A percentile compares a stretch with the other conserved stretches of the same genome.
phyloP scores from a whole-genome alignment of 495 filamentous ascomycete species.

The Hypoxylon subgilvum region DNA sequence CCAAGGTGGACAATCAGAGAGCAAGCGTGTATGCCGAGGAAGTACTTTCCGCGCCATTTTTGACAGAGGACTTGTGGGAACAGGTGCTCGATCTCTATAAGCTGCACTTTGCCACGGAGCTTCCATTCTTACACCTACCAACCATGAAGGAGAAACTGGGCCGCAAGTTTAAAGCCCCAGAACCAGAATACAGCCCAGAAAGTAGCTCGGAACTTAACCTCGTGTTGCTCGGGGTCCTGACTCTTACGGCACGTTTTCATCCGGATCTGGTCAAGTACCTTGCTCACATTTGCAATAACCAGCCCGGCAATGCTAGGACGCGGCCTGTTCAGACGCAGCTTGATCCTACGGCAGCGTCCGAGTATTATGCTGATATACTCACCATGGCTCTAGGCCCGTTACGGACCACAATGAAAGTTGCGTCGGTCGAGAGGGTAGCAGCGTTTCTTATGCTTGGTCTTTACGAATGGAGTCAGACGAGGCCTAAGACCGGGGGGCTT shows the following conservation, averaged over 20 bases:
- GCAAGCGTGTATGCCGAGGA: constrained; percentile 50
- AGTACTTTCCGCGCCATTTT: constrained; percentile 57
- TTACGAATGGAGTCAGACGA: constrained; percentile 82
- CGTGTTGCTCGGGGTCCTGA: constrained; percentile 76
- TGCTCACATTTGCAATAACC: constrained; percentile 51
- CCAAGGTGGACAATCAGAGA: constrained; percentile 47
- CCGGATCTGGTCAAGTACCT: constrained; percentile 67
- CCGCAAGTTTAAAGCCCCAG: constrained; percentile 47
- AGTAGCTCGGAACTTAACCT: constrained; percentile 59
- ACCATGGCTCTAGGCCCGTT: constrained; percentile 67
- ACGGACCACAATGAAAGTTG: constrained; percentile 60
- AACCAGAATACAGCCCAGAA: too few relatives aligned
- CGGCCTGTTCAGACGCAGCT: constrained; percentile 37
- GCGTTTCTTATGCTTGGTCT: constrained; percentile 81
- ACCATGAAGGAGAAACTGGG: constrained; percentile 68
- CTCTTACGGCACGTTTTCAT: constrained; percentile 81
- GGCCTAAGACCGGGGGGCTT: constrained; percentile 63
- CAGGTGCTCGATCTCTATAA: constrained; percentile 80
- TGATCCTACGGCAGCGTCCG: constrained; percentile 72
- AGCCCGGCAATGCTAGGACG: constrained; percentile 44
- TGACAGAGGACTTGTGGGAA: constrained; percentile 73
- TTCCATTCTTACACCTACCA: constrained; percentile 82
- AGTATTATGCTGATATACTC: constrained; percentile 77
- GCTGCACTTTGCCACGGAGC: constrained; percentile 78
- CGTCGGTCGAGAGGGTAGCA: constrained; percentile 73